These are phyloP conservation scores for Ammopiptanthus mongolicus DNA, from an alignment of 306 rosid genomes.

Conservation along the genomic window DNA sequence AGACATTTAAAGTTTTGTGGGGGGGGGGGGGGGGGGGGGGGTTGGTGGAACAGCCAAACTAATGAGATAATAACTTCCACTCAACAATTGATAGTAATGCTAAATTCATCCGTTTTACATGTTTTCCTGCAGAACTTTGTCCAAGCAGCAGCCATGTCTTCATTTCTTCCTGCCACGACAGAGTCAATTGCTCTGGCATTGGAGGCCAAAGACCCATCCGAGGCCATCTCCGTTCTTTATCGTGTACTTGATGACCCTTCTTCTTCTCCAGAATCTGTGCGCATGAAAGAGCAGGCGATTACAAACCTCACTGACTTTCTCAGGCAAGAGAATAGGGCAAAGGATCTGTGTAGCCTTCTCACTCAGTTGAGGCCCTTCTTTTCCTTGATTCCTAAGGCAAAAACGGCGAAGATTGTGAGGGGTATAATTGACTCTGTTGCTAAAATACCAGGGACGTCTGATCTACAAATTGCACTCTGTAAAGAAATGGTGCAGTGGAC, in stretches of 20 bases:
- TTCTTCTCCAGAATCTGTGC: constrained; percentile 73
- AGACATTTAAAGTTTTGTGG: not conserved
- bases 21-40: not conserved
- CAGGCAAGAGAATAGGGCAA: constrained; percentile 73
- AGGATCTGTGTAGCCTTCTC: constrained; percentile 88
- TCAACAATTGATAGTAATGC: not conserved
- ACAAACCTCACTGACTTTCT: constrained; percentile 73
- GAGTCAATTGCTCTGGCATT: constrained; percentile 66
- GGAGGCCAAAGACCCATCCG: constrained; percentile 65
- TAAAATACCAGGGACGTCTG: constrained; percentile 80
- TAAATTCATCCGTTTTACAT: not conserved
- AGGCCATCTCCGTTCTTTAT: constrained; percentile 71
- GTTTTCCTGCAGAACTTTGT: constrained; percentile 35
- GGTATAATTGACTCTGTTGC: constrained; percentile 82
- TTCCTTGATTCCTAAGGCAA: constrained; percentile 86
- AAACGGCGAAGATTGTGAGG: constrained; percentile 92
- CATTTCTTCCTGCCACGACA: constrained; percentile 78
- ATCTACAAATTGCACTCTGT: constrained; percentile 81
- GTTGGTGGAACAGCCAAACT: not conserved
- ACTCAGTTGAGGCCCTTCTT: constrained; percentile 92
- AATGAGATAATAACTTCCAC: not conserved
- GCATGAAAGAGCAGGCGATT: constrained; percentile 85
- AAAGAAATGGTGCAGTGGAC: constrained; percentile 97
- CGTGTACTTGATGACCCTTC: constrained; percentile 75
- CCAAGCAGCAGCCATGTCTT: constrained; percentile 48